Percentiles rank a stretch among this genome's conserved stretches.
phyloP scores from a whole-genome alignment of 441 rosid species.

The Erysimum cheiri region DNA sequence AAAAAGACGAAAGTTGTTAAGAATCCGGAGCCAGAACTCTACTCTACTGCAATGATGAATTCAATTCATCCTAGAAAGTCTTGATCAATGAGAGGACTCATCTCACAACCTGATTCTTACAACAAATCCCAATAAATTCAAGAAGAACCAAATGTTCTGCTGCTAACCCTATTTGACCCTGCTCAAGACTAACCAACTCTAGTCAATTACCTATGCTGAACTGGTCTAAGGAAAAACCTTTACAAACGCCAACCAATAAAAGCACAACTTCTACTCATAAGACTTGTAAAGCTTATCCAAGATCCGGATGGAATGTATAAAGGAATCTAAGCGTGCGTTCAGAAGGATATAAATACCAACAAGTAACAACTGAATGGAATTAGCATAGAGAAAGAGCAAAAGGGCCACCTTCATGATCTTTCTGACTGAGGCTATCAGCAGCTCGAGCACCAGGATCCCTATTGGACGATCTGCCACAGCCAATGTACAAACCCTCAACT shows the following conservation, averaged over 20 bases:
- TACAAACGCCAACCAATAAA: background rate
- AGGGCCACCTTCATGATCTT: constrained; percentile 80
- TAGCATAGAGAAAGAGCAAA: constrained; percentile 51
- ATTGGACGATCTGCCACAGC: constrained; percentile 81
- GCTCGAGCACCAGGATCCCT: constrained; percentile 88
- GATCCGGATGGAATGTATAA: background rate
- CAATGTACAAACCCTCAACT: constrained; percentile 29
- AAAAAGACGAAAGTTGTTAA: background rate
- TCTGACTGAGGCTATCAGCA: constrained; percentile 70
- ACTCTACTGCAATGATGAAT: constrained; percentile 18
- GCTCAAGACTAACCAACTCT: background rate
- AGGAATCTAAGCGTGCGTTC: background rate
- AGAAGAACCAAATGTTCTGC: constrained; percentile 1
- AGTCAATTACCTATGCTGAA: background rate
- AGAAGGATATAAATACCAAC: constrained; percentile 8
- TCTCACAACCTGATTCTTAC: background rate
- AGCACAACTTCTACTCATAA: background rate
- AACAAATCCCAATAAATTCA: constrained; percentile 2
- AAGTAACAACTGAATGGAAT: constrained; percentile 50
- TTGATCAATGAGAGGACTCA: constrained; percentile 3
- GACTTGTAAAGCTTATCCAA: constrained; percentile 11
- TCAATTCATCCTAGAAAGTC: constrained; percentile 18
- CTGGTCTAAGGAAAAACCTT: background rate
- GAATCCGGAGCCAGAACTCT: background rate
- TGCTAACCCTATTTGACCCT: background rate